These are phyloP conservation scores for Diospyros lotus DNA, from an alignment of 148 eudicot species.

Conservation along the genomic window DNA sequence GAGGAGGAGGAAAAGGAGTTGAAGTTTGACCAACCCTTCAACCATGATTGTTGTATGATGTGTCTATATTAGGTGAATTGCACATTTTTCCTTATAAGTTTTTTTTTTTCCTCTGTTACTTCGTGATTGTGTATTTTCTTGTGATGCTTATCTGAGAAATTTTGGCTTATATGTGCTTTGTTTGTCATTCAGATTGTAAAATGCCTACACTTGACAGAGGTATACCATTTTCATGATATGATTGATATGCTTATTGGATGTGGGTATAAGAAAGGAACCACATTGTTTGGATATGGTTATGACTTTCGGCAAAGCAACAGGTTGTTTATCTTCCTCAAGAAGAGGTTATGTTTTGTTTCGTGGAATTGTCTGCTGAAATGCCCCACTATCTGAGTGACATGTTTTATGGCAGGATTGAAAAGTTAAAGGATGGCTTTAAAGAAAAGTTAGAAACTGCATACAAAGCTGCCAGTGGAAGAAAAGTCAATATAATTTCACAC, in stretches of 20 bases:
- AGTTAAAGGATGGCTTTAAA: constrained; percentile 73
- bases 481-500: constrained; percentile 89
- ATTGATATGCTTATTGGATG: constrained; percentile 82
- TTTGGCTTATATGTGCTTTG: not conserved
- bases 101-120: too few relatives aligned
- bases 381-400: too few relatives aligned
- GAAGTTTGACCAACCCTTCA: too few relatives aligned
- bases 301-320: constrained; percentile 99
- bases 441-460: constrained; percentile 64
- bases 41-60: too few relatives aligned
- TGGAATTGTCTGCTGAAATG: too few relatives aligned
- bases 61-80: too few relatives aligned
- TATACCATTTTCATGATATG: constrained; percentile 96
- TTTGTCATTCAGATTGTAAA: constrained; percentile 61
- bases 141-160: too few relatives aligned
- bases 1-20: too few relatives aligned
- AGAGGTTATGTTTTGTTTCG: too few relatives aligned
- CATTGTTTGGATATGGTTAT: constrained; percentile 92
- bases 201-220: constrained; percentile 50
- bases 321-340: constrained; percentile 20
- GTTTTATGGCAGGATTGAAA: constrained; percentile 47
- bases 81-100: too few relatives aligned
- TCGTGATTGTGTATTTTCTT: too few relatives aligned
- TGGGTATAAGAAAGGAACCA: constrained; percentile 91
- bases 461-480: constrained; percentile 80